Base-by-base conservation (phyloP, 2,329 filamentous ascomycete genomes). In the Drechmeria coniospora region DNA sequence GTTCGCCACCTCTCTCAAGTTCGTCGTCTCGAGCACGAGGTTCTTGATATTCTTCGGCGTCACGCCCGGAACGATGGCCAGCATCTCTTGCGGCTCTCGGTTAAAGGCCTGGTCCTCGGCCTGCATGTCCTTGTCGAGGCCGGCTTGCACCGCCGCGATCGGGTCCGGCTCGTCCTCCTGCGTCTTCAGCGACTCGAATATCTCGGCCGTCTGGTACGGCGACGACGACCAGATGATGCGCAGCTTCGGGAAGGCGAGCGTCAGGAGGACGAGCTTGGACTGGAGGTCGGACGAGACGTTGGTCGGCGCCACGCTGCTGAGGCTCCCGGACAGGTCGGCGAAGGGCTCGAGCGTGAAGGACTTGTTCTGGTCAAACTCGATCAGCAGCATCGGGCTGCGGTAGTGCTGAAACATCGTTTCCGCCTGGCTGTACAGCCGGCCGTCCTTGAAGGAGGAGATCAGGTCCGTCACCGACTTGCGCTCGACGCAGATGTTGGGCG, bases 321-420 rank as follows among this genome's bases (percentile, higher is more conserved):
- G 51, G 30, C 65, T 71, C n/a, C 70, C 63, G 7, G 65, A 64
- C 29, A 77, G 44, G 53, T 79, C 75, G 26, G 76, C 75, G 42
- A 83, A 68, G 0, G 79, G 79, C 50, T 87, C 90, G 11, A 98
- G 74, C 1, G 86, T 95, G 53, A 98, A 98, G 4, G 82, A 87
- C 51, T 92, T 94, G 58, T 92, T 87, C 48, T 92, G 80, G 49
- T 94, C 86, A 50, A 98, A 98, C 53, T 98, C 90, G 45, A 98
- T 95, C 24, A 98, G 70, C 6, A 98, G 72, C 70, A 95, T 81
- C 0, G 84, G 79, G 38, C 57, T 74, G 45, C 79, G 79, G 68
- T 98, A 98, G 56, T 95, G 76, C 49, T 82, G 74, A 33, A 92
- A 78, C 87, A 98, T 95, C 26, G 79, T 75, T 54, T 95, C 87